phyloP scores from a whole-genome alignment of 345 rosid species.

The Nephelium lappaceum region DNA sequence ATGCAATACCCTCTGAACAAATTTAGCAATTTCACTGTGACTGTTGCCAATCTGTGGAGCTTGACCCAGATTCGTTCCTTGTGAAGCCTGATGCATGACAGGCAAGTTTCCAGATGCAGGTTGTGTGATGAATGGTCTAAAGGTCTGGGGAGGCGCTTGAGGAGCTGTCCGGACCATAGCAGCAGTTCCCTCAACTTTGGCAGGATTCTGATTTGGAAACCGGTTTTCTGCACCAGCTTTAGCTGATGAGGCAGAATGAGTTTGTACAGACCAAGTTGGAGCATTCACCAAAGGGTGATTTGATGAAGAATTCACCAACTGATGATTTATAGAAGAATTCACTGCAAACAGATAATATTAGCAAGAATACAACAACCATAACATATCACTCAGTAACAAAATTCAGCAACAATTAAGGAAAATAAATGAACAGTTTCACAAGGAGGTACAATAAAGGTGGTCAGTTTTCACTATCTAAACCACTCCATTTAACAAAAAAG shows the following conservation, averaged over 20 bases:
- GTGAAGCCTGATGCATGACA: slow-evolving; percentile 56
- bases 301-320: slow-evolving; percentile 47
- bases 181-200: slow-evolving; percentile 53
- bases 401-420: background rate
- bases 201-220: slow-evolving; percentile 47
- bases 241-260: slow-evolving; percentile 53
- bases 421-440: background rate
- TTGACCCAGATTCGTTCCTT: slow-evolving; percentile 52
- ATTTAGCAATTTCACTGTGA: slow-evolving; percentile 73
- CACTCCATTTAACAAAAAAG: background rate
- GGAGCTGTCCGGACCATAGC: slow-evolving; percentile 35
- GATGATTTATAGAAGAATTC: slow-evolving; percentile 54
- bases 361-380: background rate
- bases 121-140: slow-evolving; percentile 63
- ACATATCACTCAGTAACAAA: slow-evolving; percentile 3
- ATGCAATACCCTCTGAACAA: slow-evolving; percentile 66
- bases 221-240: slow-evolving; percentile 54
- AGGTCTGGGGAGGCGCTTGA: slow-evolving; percentile 53
- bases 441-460: background rate
- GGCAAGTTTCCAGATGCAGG: slow-evolving; percentile 48
- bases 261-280: slow-evolving; percentile 69
- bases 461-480: background rate
- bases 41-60: slow-evolving; percentile 42
- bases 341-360: slow-evolving; percentile 45
- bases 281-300: slow-evolving; percentile 49